Conservation (phyloP, 176 grass and related monocot genomes). For the Oryza brachyantha region DNA sequence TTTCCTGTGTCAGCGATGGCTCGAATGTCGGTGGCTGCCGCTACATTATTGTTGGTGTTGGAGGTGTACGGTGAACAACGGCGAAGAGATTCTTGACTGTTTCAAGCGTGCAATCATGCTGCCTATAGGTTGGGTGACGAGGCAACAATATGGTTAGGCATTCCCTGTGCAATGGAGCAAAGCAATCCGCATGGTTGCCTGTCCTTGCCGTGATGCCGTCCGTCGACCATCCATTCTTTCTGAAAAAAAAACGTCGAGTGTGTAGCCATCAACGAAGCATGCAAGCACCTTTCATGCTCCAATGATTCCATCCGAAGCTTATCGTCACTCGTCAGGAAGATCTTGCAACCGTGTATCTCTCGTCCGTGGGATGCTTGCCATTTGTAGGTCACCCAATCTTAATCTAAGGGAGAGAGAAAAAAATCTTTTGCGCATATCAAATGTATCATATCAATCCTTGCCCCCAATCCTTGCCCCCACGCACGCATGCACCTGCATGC, state of each 20-base stretch:
- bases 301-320: background rate
- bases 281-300: background rate
- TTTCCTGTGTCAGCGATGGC: background rate
- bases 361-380: background rate
- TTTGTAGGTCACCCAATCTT: constrained; percentile 9
- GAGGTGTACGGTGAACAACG: no score
- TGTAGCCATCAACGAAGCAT: background rate
- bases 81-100: background rate
- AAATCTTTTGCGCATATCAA: background rate
- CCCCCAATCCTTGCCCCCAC: background rate
- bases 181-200: background rate
- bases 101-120: background rate
- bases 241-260: background rate
- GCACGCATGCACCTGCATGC: background rate
- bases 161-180: background rate
- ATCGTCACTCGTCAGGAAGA: background rate
- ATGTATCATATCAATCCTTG: background rate
- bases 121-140: background rate
- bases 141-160: background rate
- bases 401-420: background rate
- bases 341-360: constrained; percentile 1
- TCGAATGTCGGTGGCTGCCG: background rate
- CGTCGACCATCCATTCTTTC: background rate
- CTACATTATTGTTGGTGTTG: no score
- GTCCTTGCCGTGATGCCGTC: background rate